Percentiles rank a stretch among this genome's conserved stretches.
Conservation (phyloP, 2,329 filamentous ascomycete genomes). For the Apiospora koreana region DNA sequence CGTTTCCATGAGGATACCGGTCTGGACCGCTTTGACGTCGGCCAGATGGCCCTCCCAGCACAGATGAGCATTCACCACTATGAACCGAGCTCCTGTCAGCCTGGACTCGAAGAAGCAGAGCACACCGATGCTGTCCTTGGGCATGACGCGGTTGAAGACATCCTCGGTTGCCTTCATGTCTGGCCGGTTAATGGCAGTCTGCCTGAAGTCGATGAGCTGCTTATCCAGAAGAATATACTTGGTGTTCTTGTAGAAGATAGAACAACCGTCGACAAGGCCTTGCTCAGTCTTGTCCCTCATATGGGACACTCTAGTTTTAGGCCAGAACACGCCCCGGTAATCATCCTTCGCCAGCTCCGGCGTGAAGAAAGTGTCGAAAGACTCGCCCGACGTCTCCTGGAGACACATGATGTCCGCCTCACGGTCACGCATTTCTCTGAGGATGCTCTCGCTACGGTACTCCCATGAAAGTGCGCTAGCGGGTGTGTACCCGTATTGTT, state of each 20-base stretch:
- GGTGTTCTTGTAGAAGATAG: conserved; percentile 93
- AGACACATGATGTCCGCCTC: conserved; percentile 89
- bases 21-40: conserved; percentile 96
- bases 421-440: conserved; percentile 77
- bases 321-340: conserved; percentile 94
- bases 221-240: conserved; percentile 95
- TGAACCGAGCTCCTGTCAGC: conserved; percentile 83
- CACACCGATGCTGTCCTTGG: conserved; percentile 94
- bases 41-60: conserved; percentile 91
- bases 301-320: conserved; percentile 85
- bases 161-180: conserved; percentile 98
- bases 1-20: conserved; percentile 91
- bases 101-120: conserved; percentile 92
- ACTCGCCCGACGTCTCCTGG: conserved; percentile 91
- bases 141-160: conserved; percentile 98
- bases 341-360: conserved; percentile 83
- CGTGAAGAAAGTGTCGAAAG: conserved; percentile 88
- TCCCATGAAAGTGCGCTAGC: conserved; percentile 83
- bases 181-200: conserved; percentile 88
- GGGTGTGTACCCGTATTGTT: conserved; percentile 88
- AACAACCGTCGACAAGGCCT: conserved; percentile 90
- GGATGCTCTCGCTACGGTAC: conserved; percentile 77
- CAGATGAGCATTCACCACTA: conserved; percentile 91
- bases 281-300: conserved; percentile 84
- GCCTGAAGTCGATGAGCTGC: conserved; percentile 88